phyloP scores from a whole-genome alignment of 2,329 filamentous ascomycete species.

The Scopulariopsis brevicaulis region DNA sequence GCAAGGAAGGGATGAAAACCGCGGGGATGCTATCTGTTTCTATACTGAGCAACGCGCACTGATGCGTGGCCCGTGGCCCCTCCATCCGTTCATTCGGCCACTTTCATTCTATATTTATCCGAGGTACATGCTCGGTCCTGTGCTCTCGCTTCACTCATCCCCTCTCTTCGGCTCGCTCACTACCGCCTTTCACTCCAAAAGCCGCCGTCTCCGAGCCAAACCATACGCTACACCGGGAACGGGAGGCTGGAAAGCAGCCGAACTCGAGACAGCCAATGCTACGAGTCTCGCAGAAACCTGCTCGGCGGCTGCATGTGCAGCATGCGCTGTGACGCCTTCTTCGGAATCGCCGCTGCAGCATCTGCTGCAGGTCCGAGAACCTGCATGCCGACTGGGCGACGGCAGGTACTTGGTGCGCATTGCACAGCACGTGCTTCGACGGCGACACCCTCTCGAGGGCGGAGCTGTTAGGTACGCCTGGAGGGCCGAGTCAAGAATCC shows the following conservation, averaged over 20 bases:
- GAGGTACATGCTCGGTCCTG: background rate
- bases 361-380: background rate
- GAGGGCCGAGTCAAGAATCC: too few species aligned
- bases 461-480: background rate
- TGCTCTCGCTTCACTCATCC: too few species aligned
- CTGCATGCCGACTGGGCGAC: background rate
- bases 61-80: background rate
- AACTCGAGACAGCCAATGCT: background rate
- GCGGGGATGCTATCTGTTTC: background rate
- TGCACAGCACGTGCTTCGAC: background rate
- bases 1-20: background rate
- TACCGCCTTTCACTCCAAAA: background rate
- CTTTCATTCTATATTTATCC: too few species aligned
- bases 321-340: background rate
- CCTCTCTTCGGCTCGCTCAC: background rate
- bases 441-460: background rate
- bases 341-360: constrained; percentile 1
- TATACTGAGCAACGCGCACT: background rate
- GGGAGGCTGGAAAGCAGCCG: background rate
- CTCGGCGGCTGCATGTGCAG: background rate
- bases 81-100: background rate
- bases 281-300: background rate
- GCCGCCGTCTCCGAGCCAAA: background rate
- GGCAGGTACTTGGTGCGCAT: background rate
- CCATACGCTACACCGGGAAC: background rate